phyloP scores from a whole-genome alignment of 352 stramenopile genomes.

The Phytophthora fragariae region DNA sequence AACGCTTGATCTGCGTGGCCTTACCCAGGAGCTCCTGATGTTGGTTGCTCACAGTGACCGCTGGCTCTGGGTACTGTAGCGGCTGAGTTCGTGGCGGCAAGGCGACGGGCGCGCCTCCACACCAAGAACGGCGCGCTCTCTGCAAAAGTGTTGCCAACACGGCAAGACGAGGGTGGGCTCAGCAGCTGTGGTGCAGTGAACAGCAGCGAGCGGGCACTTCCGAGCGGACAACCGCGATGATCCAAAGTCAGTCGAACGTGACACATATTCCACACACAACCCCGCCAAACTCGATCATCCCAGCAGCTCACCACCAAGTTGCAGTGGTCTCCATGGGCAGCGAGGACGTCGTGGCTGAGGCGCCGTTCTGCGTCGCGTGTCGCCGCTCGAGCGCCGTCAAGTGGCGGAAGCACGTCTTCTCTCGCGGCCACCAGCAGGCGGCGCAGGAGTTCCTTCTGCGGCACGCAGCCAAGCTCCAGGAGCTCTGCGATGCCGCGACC shows the following conservation, averaged over 20 bases:
- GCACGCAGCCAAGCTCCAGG: constrained; percentile 36
- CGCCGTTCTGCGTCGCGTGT: constrained; percentile 65
- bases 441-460: constrained; percentile 50
- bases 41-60: background rate
- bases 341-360: constrained; percentile 41
- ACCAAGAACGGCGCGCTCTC: constrained; percentile 29
- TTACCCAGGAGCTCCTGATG: no score
- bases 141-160: constrained; percentile 3
- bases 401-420: constrained; percentile 79
- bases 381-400: constrained; percentile 66
- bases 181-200: constrained; percentile 28
- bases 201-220: background rate
- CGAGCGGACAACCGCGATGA: constrained; percentile 7
- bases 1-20: no score
- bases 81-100: background rate
- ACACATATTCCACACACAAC: constrained; percentile 20
- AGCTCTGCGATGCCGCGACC: constrained; percentile 32
- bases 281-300: constrained; percentile 14
- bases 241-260: constrained; percentile 21
- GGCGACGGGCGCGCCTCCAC: constrained; percentile 7
- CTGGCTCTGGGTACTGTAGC: background rate
- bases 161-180: constrained; percentile 10
- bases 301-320: background rate
- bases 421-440: constrained; percentile 56
- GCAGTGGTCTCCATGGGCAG: constrained; percentile 1